Conservation (phyloP, 495 filamentous ascomycete species). For the Penicillium tannophilum region DNA sequence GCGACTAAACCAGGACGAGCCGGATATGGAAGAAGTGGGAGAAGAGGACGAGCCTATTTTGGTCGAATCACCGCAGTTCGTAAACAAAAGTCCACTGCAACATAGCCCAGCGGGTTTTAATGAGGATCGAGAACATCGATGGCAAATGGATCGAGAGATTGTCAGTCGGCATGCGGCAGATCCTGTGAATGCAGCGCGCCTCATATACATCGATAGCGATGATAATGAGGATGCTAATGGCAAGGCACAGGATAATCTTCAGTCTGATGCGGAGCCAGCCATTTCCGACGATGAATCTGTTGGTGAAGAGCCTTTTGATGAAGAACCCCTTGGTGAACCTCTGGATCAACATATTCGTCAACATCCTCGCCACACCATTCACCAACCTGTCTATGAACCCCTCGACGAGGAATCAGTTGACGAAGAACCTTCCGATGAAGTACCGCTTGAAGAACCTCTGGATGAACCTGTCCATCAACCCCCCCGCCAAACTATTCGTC, state of each 20-base stretch:
- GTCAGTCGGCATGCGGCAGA: constrained; percentile 53
- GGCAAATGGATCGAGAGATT: constrained; percentile 53
- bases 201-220: constrained; percentile 57
- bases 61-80: constrained; percentile 7
- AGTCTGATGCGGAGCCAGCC: constrained; percentile 24
- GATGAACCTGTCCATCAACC: not conserved
- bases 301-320: constrained; percentile 9
- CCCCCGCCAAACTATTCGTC: not conserved
- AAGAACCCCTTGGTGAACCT: not conserved
- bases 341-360: not conserved
- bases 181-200: constrained; percentile 43
- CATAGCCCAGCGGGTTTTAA: not conserved
- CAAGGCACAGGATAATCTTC: constrained; percentile 15
- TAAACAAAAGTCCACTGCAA: not conserved
- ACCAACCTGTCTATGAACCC: not conserved
- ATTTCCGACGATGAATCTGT: constrained; percentile 9
- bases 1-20: constrained; percentile 5
- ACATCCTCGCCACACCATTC: not conserved
- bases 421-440: not conserved
- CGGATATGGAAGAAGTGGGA: not conserved
- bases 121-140: constrained; percentile 39
- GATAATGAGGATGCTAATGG: constrained; percentile 14
- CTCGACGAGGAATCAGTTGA: not conserved
- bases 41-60: not conserved
- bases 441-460: not conserved